Conservation (phyloP, 371 early-diverging fungal species). For the Aphelidium insulamus region DNA sequence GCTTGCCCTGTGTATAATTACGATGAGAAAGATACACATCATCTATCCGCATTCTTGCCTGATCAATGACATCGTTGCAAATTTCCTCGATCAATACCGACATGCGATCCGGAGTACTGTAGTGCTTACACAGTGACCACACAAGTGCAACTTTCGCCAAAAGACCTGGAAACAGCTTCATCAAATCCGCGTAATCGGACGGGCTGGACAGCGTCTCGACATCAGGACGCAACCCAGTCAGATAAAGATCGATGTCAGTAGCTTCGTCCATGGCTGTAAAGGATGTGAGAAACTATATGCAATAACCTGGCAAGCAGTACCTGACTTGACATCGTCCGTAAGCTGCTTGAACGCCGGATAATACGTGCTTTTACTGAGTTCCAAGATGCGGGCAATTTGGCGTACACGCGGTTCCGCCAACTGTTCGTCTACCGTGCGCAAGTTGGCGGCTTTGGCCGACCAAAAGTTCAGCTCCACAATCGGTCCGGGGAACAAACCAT, state of each 20-base stretch:
- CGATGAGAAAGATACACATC: not conserved
- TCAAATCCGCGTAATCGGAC: slow-evolving; percentile 21
- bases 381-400: slow-evolving; percentile 18
- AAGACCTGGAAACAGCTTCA: slow-evolving; percentile 20
- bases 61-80: slow-evolving; percentile 31
- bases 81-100: slow-evolving; percentile 28
- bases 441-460: slow-evolving; percentile 30
- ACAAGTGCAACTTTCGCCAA: slow-evolving; percentile 20
- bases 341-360: slow-evolving; percentile 28
- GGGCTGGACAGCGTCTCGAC: slow-evolving; percentile 16
- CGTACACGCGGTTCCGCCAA: slow-evolving; percentile 25
- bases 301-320: not conserved
- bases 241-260: slow-evolving; percentile 19
- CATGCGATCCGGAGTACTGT: slow-evolving; percentile 24
- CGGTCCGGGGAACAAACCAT: slow-evolving; percentile 29
- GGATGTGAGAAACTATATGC: not conserved
- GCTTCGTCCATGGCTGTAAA: slow-evolving; percentile 26
- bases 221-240: slow-evolving; percentile 17
- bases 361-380: slow-evolving; percentile 24
- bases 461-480: slow-evolving; percentile 34
- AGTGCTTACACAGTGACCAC: slow-evolving; percentile 21
- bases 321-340: slow-evolving; percentile 15
- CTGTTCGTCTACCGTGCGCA: slow-evolving; percentile 25
- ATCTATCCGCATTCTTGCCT: slow-evolving; percentile 3
- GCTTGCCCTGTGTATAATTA: slow-evolving; percentile 8